Evolutionary conservation across 768 basidiomycete species (phyloP), one percentile per base, ranked within the genome.

Genomic region (Termitomyces sp.): DNA sequence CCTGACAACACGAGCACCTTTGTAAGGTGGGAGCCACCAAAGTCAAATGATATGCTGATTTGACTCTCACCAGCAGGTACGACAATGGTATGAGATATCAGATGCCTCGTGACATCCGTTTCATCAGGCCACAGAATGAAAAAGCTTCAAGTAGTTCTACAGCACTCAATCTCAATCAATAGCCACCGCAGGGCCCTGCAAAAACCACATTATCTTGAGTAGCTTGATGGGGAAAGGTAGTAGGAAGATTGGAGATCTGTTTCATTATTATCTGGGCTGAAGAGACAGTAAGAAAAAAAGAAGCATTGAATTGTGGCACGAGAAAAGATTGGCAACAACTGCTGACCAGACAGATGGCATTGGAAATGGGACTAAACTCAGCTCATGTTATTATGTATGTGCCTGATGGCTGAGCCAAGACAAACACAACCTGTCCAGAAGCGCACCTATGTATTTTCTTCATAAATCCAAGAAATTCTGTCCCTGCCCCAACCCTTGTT

Each of bases 311-410:
- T 36, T 58, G 60, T 57, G 59, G 53, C 53, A 50, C 39, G 37
- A 58, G 49, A 58, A 36, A 36, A 61, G 58, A 60, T 52, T 60
- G 56, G 57, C 55, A 55, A 60, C 50, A 63, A 65, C 49, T 54
- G 48, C 58, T 46, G 65, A 59, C 66, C 67, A 66, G 63, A 55
- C 33, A 57, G 59, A 57, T 60, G 70, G 66, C 64, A n/a, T n/a
- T 42, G 20, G 2, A 27, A 30, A 50, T 61, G 65, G 67, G 65
- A 69, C 70, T 69, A 70, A 70, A 70, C 64, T 67, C 56, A 65
- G 66, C 53, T 34, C 26, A 58, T 62, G 56, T 73, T 74, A 73
- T n/a, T n/a, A n/a, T n/a, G n/a, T 70, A 70, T 73, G 69, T n/a
- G n/a, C n/a, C 64, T 57, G 53, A 53, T 62, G 59, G 62, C 65